phyloP scores from a whole-genome alignment of 225 moss, liverwort and hornwort genomes.

The Physcomitrium patens region DNA sequence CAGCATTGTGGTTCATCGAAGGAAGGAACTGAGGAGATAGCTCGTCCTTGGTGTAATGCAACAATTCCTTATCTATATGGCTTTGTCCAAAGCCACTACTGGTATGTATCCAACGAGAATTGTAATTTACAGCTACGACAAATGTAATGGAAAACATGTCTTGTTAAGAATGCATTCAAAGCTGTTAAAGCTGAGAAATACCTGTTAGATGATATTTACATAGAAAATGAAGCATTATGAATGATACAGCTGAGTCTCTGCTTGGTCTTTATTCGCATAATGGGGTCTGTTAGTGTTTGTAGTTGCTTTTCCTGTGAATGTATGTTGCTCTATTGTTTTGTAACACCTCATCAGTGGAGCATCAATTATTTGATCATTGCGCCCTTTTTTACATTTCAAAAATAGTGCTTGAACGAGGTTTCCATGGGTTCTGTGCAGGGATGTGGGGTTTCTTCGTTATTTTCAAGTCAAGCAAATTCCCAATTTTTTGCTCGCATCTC shows the following conservation, averaged over 20 bases:
- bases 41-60: constrained; percentile 80
- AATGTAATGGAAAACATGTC: constrained; percentile 6
- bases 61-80: constrained; percentile 83
- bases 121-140: background rate
- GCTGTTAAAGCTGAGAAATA: constrained; percentile 1
- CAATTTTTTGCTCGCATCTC: constrained; percentile 90
- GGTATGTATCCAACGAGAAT: constrained; percentile 46
- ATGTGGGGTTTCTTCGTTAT: constrained; percentile 89
- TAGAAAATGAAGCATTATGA: constrained; percentile 11
- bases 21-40: constrained; percentile 29
- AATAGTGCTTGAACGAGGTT: constrained; percentile 1
- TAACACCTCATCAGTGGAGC: background rate
- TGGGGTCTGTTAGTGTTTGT: constrained; percentile 2
- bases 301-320: background rate
- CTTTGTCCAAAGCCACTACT: constrained; percentile 88
- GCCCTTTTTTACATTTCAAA: constrained; percentile 13
- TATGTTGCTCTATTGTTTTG: constrained; percentile 18
- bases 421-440: constrained; percentile 56
- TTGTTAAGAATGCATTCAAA: background rate
- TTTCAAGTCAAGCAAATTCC: constrained; percentile 86
- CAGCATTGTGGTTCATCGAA: constrained; percentile 57
- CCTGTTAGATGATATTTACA: background rate
- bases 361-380: constrained; percentile 16
- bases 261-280: constrained; percentile 21
- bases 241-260: constrained; percentile 5